phyloP scores from a whole-genome alignment of 192 early-diverging fungal genomes.

The Podila epigama region DNA sequence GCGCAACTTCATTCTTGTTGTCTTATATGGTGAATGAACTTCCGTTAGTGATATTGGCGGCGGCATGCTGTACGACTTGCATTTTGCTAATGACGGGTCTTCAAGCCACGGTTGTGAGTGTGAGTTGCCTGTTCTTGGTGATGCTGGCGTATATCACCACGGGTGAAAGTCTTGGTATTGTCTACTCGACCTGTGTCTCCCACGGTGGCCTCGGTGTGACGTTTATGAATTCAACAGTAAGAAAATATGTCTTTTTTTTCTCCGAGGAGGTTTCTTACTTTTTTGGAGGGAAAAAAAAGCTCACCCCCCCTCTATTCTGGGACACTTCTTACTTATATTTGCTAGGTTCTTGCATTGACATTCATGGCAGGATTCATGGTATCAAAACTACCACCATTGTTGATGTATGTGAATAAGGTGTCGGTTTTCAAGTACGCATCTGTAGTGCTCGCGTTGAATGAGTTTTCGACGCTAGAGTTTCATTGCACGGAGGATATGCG shows the following conservation, averaged over 20 bases:
- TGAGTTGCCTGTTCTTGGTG: neutral
- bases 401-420: neutral
- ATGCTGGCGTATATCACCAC: slow-evolving; percentile 6
- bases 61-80: neutral
- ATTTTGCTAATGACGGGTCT: neutral
- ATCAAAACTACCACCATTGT: neutral
- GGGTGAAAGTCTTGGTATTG: slow-evolving; percentile 9
- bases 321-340: neutral
- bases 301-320: neutral
- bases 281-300: no score
- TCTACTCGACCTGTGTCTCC: neutral
- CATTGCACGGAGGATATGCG: neutral
- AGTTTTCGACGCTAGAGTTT: neutral
- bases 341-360: slow-evolving; percentile 1
- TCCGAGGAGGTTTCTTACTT: no score
- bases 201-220: neutral
- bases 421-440: slow-evolving; percentile 15
- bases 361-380: slow-evolving; percentile 16
- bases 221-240: slow-evolving; percentile 5
- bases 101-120: neutral
- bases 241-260: neutral
- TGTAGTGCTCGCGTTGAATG: slow-evolving; percentile 2
- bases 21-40: slow-evolving; percentile 19
- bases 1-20: slow-evolving; percentile 4
- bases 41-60: neutral